Evolutionary conservation across 805 yeast species (phyloP).

Genomic region (Kluyveromyces nonfermentans): DNA sequence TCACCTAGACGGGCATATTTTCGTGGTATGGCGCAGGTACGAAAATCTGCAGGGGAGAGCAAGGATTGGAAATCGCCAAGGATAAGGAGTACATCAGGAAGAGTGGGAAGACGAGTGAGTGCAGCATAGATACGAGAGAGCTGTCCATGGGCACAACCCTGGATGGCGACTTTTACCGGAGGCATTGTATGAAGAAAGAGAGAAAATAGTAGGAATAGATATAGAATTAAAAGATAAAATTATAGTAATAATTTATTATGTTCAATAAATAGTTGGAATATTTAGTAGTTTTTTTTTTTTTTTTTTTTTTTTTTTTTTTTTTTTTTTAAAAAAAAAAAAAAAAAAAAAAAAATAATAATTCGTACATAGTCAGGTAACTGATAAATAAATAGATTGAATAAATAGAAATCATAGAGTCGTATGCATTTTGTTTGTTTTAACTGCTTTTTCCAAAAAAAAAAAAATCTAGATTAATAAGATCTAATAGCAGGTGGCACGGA

Average conservation of each 20-base stretch:
- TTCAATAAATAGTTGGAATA: neutral
- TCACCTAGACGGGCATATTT: slow-evolving; percentile 75
- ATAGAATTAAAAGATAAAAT: too few species aligned
- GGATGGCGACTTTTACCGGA: slow-evolving; percentile 48
- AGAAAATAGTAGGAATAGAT: too few species aligned
- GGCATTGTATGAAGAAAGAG: too few species aligned
- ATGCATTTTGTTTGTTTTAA: neutral
- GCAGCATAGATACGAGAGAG: slow-evolving; percentile 46
- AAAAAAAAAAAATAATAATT: neutral
- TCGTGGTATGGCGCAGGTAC: slow-evolving; percentile 65
- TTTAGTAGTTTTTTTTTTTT: neutral
- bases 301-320: neutral
- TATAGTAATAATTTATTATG: too few species aligned
- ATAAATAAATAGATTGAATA: neutral
- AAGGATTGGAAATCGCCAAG: slow-evolving; percentile 92
- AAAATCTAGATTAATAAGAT: slow-evolving; percentile 51
- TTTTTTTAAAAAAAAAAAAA: neutral
- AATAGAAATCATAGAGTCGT: slow-evolving; percentile 4
- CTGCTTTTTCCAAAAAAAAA: too few species aligned
- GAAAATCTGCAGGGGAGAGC: slow-evolving; percentile 52
- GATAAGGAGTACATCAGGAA: slow-evolving; percentile 51
- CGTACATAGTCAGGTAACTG: neutral
- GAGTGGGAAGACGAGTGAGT: neutral
- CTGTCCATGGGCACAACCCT: slow-evolving; percentile 89
- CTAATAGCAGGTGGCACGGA: slow-evolving; percentile 96